These are phyloP conservation scores for Verruconis gallopava DNA, from an alignment of 2,329 filamentous ascomycete species.

Conservation along the genomic window DNA sequence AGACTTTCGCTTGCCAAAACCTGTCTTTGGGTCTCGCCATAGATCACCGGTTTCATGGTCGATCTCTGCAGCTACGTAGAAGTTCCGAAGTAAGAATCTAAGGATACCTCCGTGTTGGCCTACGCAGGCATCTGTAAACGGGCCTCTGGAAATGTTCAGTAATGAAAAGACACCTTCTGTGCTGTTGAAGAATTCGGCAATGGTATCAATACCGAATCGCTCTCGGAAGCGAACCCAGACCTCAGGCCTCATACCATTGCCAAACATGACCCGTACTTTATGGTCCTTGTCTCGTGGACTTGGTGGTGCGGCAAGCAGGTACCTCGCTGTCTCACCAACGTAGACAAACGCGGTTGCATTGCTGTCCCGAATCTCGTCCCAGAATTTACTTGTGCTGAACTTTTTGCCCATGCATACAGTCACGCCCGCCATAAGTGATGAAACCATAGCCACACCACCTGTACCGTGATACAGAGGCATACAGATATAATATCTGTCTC, in stretches of 20 bases:
- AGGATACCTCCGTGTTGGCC: constrained; percentile 57
- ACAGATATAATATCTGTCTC: constrained; percentile 58
- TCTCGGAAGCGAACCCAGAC: constrained; percentile 54
- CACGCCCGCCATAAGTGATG: constrained; percentile 40
- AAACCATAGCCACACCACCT: constrained; percentile 46
- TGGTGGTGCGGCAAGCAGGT: constrained; percentile 55
- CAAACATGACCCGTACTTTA: constrained; percentile 46
- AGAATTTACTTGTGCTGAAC: constrained; percentile 59
- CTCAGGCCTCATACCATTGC: constrained; percentile 56
- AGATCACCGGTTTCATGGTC: constrained; percentile 58
- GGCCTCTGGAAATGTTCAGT: constrained; percentile 42
- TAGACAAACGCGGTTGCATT: constrained; percentile 61
- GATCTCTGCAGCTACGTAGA: constrained; percentile 53
- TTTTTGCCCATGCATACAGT: constrained; percentile 51
- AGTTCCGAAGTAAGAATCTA: constrained; percentile 39
- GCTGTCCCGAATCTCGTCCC: constrained; percentile 56
- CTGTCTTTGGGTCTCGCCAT: constrained; percentile 51
- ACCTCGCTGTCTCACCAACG: constrained; percentile 65
- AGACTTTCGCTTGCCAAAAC: constrained; percentile 49
- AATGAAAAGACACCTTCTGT: constrained; percentile 58
- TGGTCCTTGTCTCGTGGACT: constrained; percentile 49
- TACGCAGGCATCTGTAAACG: constrained; percentile 50
- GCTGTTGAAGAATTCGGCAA: constrained; percentile 66
- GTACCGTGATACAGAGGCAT: constrained; percentile 73
- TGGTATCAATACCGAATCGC: constrained; percentile 47